phyloP scores from a whole-genome alignment of 1,284 basidiomycete species.

The Dichomitus squalens region DNA sequence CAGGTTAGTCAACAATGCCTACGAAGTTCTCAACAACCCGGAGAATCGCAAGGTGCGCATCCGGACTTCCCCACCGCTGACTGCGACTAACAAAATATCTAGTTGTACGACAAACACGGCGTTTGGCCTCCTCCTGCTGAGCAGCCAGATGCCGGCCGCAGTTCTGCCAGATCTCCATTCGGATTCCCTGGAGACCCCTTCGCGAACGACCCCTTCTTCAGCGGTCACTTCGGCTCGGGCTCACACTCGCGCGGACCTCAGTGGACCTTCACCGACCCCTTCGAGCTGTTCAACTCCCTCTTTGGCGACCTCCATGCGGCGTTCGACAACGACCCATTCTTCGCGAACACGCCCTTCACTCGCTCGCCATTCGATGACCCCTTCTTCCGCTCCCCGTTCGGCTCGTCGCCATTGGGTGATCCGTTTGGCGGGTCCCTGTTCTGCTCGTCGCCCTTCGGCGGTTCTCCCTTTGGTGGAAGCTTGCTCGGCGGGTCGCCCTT shows the following conservation, averaged over 20 bases:
- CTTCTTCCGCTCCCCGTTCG: conserved; percentile 27
- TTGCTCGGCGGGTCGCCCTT: conserved; percentile 14
- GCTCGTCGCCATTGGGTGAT: conserved; percentile 6
- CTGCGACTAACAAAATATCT: neutral
- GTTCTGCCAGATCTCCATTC: conserved; percentile 1
- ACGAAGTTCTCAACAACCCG: conserved; percentile 48
- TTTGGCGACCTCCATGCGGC: conserved; percentile 49
- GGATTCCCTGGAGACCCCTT: conserved; percentile 27
- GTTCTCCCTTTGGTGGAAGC: conserved; percentile 6
- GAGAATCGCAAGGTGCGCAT: conserved; percentile 42
- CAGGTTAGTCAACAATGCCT: conserved; percentile 52
- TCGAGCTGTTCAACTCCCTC: conserved; percentile 67
- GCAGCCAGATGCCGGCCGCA: conserved; percentile 30
- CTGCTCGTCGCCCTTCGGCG: conserved; percentile 16
- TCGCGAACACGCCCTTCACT: conserved; percentile 25
- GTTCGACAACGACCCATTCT: conserved; percentile 35
- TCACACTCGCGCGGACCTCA: conserved; percentile 25
- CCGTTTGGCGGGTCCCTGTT: conserved; percentile 12
- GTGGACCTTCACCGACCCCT: conserved; percentile 68
- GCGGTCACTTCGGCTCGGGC: conserved; percentile 20
- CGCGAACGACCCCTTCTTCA: conserved; percentile 38
- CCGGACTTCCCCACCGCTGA: neutral
- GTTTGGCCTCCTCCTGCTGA: conserved; percentile 67
- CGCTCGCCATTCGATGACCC: conserved; percentile 21
- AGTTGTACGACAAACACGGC: conserved; percentile 72